Evolutionary conservation across 208 protist species (phyloP), one percentile per base, ranked within the genome.

Genomic region (Herpetomonas muscarum): DNA sequence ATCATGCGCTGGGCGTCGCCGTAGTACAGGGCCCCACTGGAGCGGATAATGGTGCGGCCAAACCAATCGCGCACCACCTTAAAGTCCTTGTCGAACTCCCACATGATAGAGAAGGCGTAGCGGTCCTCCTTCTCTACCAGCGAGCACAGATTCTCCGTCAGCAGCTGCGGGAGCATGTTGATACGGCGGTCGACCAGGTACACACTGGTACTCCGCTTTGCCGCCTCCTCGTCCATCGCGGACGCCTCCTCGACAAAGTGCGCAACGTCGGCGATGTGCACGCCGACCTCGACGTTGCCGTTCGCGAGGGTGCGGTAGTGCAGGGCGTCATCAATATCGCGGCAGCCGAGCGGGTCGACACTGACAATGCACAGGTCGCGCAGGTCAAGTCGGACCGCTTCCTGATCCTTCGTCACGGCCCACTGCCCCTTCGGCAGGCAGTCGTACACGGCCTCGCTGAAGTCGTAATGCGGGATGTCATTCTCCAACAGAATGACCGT

Each of bases 191-290:
- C 94, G 10, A 97, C 90, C 24, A 99, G 67, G 62, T 99, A 99
- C 25, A 98, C 89, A 31, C 96, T 97, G 0, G 96, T 98, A 47
- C 88, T 88, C 39, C 98, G 78, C 51, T 96, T 92, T 0, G 70
- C 60, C 1, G 98, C 92, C 65, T 99, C 97, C 24, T 89, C 70
- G 64, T 99, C 98, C 59, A 99, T 87, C 6, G 89, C 44, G 1
- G 93, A 90, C 24, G 82, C 74, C 52, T 98, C 90, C 19, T 80
- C 66, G 5, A 98, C 67, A 79, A 98, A 99, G 75, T 97, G 79
- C 3, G 96, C 88, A 0, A 99, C 97, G 69, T 99, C 98, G 13
- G 98, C 98, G 64, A 99, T 99, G 72, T 99, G 96, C 48, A 99
- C 97, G 48, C 97, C 97, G 21, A 99, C 81, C 65, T 98, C 87